A percentile compares a stretch with the other conserved stretches of the same genome.
These are phyloP conservation scores for Podaxis sp. DNA, from an alignment of 768 basidiomycete species.

Conservation along the genomic window DNA sequence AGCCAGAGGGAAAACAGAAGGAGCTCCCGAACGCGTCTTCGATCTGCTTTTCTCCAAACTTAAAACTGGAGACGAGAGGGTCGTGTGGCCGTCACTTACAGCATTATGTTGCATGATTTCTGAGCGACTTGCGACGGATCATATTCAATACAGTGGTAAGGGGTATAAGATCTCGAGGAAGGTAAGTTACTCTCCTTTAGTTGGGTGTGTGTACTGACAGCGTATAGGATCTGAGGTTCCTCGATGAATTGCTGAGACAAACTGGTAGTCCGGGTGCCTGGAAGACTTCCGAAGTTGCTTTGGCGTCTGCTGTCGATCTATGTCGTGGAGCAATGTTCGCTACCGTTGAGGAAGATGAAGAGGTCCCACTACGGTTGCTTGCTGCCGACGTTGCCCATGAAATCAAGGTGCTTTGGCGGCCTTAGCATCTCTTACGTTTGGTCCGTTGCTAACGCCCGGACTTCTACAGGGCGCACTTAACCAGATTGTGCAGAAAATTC, in stretches of 20 bases:
- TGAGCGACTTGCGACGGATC: slow-evolving; percentile 63
- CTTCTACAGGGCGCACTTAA: slow-evolving; percentile 23
- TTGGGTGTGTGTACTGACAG: slow-evolving; percentile 3
- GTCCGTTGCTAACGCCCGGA: not conserved
- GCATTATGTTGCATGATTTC: slow-evolving; percentile 73
- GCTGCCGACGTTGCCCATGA: slow-evolving; percentile 78
- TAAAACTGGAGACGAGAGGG: slow-evolving; percentile 45
- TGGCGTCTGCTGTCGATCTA: slow-evolving; percentile 75
- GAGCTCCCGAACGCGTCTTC: slow-evolving; percentile 83
- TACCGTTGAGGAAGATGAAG: slow-evolving; percentile 43
- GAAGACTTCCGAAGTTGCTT: slow-evolving; percentile 64
- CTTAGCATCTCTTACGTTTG: not conserved
- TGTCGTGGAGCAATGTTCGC: slow-evolving; percentile 66
- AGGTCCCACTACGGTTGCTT: slow-evolving; percentile 61
- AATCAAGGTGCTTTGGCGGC: slow-evolving; percentile 55
- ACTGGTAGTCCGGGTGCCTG: slow-evolving; percentile 41
- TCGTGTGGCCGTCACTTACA: slow-evolving; percentile 81
- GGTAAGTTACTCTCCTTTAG: slow-evolving; percentile 24
- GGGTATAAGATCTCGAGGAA: slow-evolving; percentile 37
- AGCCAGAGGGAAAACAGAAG: slow-evolving; percentile 66
- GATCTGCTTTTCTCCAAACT: slow-evolving; percentile 66
- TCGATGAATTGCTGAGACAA: slow-evolving; percentile 62
- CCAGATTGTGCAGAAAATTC: slow-evolving; percentile 1
- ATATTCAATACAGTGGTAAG: slow-evolving; percentile 7
- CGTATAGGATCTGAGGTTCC: slow-evolving; percentile 54